Conservation (phyloP, 1,284 basidiomycete species). For the Ceratobasidium sp. region DNA sequence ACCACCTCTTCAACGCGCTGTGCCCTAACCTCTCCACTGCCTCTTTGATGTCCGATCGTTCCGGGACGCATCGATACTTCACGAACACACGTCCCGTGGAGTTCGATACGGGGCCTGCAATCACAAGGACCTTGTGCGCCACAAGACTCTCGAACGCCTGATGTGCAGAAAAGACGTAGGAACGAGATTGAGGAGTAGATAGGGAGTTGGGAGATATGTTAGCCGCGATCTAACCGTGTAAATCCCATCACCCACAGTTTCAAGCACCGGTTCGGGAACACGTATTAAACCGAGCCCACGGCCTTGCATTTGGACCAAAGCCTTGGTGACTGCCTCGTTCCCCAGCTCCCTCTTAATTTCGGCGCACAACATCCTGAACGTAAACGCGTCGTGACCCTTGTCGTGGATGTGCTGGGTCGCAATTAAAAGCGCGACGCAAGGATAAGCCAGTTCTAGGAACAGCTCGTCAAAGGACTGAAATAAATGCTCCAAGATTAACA, state of each 20-base stretch:
- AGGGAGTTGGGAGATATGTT: background rate
- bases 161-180: background rate
- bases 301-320: conserved; percentile 46
- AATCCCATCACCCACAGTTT: conserved; percentile 45
- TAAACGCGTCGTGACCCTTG: conserved; percentile 76
- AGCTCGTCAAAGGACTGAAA: background rate
- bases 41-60: conserved; percentile 70
- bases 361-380: conserved; percentile 84
- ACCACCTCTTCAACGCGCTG: conserved; percentile 81
- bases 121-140: conserved; percentile 66
- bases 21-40: conserved; percentile 76
- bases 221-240: background rate
- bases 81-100: conserved; percentile 72
- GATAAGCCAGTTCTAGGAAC: conserved; percentile 73
- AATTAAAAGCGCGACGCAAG: conserved; percentile 77
- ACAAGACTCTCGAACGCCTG: conserved; percentile 80
- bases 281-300: conserved; percentile 46
- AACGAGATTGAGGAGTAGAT: background rate
- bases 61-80: conserved; percentile 72
- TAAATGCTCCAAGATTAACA: conserved; percentile 49
- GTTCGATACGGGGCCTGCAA: conserved; percentile 62
- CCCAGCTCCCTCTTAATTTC: conserved; percentile 60
- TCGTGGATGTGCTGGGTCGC: conserved; percentile 74
- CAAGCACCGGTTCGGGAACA: conserved; percentile 48
- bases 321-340: conserved; percentile 43